A percentile compares a stretch with the other conserved stretches of the same genome.
Conservation (phyloP, 371 early-diverging fungal genomes). For the Mortierella sp. region DNA sequence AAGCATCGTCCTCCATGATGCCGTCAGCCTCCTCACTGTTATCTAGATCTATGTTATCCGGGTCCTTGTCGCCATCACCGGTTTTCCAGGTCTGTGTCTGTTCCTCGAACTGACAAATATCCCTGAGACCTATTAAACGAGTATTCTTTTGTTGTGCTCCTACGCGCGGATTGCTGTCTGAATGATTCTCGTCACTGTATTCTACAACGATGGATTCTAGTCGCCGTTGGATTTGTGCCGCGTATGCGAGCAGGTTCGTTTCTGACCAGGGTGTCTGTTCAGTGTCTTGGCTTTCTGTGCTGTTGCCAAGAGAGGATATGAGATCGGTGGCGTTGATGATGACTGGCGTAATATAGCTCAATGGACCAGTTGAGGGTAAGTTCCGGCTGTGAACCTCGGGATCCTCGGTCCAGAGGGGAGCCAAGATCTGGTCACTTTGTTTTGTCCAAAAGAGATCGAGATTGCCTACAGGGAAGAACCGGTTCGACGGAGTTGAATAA, state of each 20-base stretch:
- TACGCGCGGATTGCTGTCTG: background rate
- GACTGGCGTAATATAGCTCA: conserved; percentile 39
- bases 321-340: conserved; percentile 44
- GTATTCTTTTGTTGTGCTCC: background rate
- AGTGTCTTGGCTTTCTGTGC: background rate
- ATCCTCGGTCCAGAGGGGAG: conserved; percentile 49
- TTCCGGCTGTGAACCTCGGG: conserved; percentile 23
- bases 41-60: too few relatives aligned
- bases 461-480: conserved; percentile 51
- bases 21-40: background rate
- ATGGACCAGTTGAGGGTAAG: conserved; percentile 22
- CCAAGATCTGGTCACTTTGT: conserved; percentile 3
- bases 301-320: background rate
- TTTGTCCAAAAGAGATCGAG: conserved; percentile 39
- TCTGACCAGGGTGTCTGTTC: background rate
- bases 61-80: background rate
- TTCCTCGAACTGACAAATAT: conserved; percentile 23
- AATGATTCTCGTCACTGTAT: conserved; percentile 14
- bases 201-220: conserved; percentile 33
- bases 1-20: background rate
- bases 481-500: conserved; percentile 17
- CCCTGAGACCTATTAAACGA: conserved; percentile 16
- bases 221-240: conserved; percentile 25
- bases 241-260: conserved; percentile 20
- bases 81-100: background rate